Base-by-base conservation (phyloP, 805 yeast species). In the Scheffersomyces stipitis region DNA sequence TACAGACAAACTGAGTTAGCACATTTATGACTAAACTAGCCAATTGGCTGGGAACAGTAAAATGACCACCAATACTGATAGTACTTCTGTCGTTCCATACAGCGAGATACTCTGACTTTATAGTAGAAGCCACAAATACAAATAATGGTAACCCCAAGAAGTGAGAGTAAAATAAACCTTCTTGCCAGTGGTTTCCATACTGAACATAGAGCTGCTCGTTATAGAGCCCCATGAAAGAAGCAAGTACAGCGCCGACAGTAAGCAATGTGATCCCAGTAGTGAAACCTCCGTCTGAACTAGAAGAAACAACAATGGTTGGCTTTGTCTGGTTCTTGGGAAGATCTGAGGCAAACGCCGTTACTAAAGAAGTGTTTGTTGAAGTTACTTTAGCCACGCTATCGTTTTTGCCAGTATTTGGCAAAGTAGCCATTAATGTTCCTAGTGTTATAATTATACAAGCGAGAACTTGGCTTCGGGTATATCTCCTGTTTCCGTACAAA, bases 171-270 rank as follows among this genome's bases (percentile, higher is more conserved):
- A 84, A 83, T 30, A 84, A 53, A 24, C 74, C 69, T 46, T 83
- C 89, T 37, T 72, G 63, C 90, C 90, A 83, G 35, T 73, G 72
- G 37, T 67, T 68, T 4, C 85, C 84, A 50, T 80, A 76, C 15
- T 45, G 47, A 10, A 54, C 54, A 47, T 65, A 74, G 0, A 81
- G 69, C 33, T 55, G 56, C 48, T 83, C 88, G 28, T 72, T 72
- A 51, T 74, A 70, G 14, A 81, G 64, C 1, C 85, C 82, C 62
- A 78, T 66, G n/a, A 79, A 46, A 0, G 86, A 76, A 9, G 74
- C 69, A 8, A 80, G 44, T 0, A 76, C 48, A 5, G 82, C 74
- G 0, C 85, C 72, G 2, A 73, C 26, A 2, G 69, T 33, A 7
- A 81, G 58, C 1, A 77, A 50, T 17, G 51, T 18, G 24, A 77